Conservation (phyloP, 345 rosid species). For the Isatis tinctoria region DNA sequence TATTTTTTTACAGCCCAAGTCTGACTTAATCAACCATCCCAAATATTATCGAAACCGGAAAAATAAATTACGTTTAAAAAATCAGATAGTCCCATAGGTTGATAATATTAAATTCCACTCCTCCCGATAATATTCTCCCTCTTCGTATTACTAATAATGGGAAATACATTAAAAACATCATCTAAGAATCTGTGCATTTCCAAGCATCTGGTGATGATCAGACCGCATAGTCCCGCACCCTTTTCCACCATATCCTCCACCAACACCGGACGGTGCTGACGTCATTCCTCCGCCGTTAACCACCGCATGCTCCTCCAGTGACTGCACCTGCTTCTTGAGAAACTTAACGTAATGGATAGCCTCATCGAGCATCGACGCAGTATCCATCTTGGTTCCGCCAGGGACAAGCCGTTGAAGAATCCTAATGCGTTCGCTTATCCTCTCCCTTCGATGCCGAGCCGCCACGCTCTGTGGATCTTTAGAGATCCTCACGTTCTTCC, state of each 20-base stretch:
- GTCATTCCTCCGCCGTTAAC: slow-evolving; percentile 37
- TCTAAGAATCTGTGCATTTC: slow-evolving; percentile 58
- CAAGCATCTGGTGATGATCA: slow-evolving; percentile 36
- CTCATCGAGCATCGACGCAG: slow-evolving; percentile 90
- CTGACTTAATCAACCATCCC: not conserved
- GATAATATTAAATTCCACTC: slow-evolving; percentile 10
- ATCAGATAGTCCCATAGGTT: not conserved
- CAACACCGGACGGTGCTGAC: slow-evolving; percentile 19
- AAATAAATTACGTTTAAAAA: not conserved
- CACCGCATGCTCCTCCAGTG: slow-evolving; percentile 61
- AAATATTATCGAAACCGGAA: not conserved
- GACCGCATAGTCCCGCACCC: slow-evolving; percentile 41
- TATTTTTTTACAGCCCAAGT: not conserved
- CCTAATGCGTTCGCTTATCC: slow-evolving; percentile 85
- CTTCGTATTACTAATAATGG: not conserved
- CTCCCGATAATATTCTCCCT: not conserved
- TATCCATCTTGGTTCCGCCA: slow-evolving; percentile 94
- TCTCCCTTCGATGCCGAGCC: slow-evolving; percentile 85
- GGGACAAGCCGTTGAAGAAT: slow-evolving; percentile 87
- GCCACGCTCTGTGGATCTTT: slow-evolving; percentile 97
- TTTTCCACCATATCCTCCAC: slow-evolving; percentile 42
- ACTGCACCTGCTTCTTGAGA: slow-evolving; percentile 79
- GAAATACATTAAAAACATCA: slow-evolving; percentile 11
- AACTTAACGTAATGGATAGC: slow-evolving; percentile 95
- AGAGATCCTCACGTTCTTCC: slow-evolving; percentile 83